Evolutionary conservation across 441 rosid species (phyloP), one percentile per base, ranked within the genome.

Genomic region (Jatropha podagrica): DNA sequence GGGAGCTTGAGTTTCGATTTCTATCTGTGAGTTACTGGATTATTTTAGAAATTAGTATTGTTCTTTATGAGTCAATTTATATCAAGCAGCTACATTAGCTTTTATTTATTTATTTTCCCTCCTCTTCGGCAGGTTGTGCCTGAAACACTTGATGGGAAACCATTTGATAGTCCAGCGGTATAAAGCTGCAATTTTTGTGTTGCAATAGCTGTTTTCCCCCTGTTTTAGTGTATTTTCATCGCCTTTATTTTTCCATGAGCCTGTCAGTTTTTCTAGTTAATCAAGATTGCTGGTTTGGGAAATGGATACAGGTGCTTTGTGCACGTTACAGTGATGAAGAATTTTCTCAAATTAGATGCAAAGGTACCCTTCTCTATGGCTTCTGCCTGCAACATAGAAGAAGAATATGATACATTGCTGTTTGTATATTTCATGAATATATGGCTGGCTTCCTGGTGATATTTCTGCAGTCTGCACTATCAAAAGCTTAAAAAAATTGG

Each of bases 1-100:
- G 99, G 79, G 99, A 95, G 82, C 91, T 80, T 14, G 99, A 95
- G 77, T 95, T 93, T 74, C 85, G 97, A 27, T 93, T 95, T 86
- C 86, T 93, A 49, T 88, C 97, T 62, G 99, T 95, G 85, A 89
- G 97, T 88, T 78, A n/a, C 83, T 80, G 42, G 12, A 1, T 13
- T 65, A 7, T 27, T 13, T 54, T 32, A 9, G 1, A 7, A 26
- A 18, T 55, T 20, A 41, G 40, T 20, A 4, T 12, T 62, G 32
- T 61, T 61, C 12, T 55, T 61, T 59, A 66, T 72, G 32, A 37
- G 46, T 68, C 18, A 51, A 20, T 12, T 32, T 23, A 48, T 18
- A 42, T 77, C 65, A 41, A 63, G 18, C 52, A 55, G 0, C 26
- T 26, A 10, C 2, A 1, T n/a, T 11, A 44, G 9, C 54, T 38